Percentiles rank a stretch among this genome's conserved stretches.
These are phyloP conservation scores for Backusella circina DNA, from an alignment of 192 early-diverging fungal genomes.

Conservation along the genomic window DNA sequence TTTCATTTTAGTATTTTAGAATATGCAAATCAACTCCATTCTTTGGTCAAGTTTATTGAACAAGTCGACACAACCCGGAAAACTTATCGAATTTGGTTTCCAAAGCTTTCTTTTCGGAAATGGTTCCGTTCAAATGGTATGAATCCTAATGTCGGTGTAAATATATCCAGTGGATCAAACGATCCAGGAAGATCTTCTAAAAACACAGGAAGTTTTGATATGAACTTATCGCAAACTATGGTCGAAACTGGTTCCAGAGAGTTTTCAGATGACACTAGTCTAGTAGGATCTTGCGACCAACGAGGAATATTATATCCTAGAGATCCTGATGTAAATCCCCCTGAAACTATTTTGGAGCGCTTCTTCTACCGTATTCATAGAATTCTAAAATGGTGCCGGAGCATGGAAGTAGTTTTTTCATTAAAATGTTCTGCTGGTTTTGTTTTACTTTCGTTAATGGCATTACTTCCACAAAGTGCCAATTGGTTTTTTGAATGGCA, in stretches of 20 bases:
- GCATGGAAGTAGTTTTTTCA: conserved; percentile 19
- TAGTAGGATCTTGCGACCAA: neutral
- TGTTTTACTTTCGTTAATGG: conserved; percentile 17
- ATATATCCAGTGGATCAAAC: neutral
- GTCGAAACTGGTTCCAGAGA: neutral
- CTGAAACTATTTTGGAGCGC: conserved; percentile 14
- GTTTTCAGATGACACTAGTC: neutral
- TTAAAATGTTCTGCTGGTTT: conserved; percentile 27
- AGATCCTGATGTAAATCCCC: conserved; percentile 30
- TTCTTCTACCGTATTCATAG: conserved; percentile 22
- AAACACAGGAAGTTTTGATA: neutral
- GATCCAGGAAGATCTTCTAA: neutral
- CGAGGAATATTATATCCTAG: neutral
- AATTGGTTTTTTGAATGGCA: conserved; percentile 19
- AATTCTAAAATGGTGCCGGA: conserved; percentile 19
- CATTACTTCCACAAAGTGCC: conserved; percentile 5
- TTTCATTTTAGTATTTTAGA: neutral
- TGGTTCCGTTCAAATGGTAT: conserved; percentile 4
- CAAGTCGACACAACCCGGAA: neutral
- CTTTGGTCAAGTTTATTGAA: neutral
- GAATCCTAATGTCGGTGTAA: neutral
- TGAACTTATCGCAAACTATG: neutral
- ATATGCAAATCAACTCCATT: neutral
- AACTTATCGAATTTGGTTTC: neutral
- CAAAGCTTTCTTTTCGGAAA: conserved; percentile 9